Conservation (phyloP, 2,329 filamentous ascomycete genomes). For the Fusarium napiforme region DNA sequence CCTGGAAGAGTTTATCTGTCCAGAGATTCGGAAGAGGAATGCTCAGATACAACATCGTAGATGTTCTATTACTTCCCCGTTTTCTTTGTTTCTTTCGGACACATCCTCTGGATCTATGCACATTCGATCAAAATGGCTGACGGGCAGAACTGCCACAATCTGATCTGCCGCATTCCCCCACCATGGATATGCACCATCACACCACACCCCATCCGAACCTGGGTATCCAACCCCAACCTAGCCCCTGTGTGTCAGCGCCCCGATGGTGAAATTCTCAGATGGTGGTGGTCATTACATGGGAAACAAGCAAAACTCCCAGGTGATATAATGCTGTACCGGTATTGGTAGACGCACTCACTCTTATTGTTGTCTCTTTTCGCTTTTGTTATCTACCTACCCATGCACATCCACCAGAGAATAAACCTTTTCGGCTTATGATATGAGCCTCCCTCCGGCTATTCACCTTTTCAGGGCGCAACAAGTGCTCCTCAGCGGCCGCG, state of each 20-base stretch:
- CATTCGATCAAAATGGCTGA: constrained; percentile 5
- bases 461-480: constrained; percentile 8
- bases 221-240: neutral
- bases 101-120: neutral
- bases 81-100: neutral
- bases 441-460: constrained; percentile 8
- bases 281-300: constrained; percentile 35
- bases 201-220: neutral
- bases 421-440: constrained; percentile 1
- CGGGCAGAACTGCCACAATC: constrained; percentile 27
- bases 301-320: constrained; percentile 24
- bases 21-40: neutral
- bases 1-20: neutral
- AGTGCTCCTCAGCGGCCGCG: constrained; percentile 10
- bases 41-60: neutral
- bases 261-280: constrained; percentile 35
- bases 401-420: neutral
- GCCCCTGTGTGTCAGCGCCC: constrained; percentile 18
- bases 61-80: neutral
- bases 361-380: constrained; percentile 23
- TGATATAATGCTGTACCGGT: constrained; percentile 15
- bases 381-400: constrained; percentile 6
- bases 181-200: constrained; percentile 15
- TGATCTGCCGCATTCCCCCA: constrained; percentile 35
- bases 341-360: constrained; percentile 12